A percentile compares a stretch with the other conserved stretches of the same genome.
These are phyloP conservation scores for Panaeolus papilionaceus DNA, from an alignment of 768 basidiomycete genomes.

Conservation along the genomic window DNA sequence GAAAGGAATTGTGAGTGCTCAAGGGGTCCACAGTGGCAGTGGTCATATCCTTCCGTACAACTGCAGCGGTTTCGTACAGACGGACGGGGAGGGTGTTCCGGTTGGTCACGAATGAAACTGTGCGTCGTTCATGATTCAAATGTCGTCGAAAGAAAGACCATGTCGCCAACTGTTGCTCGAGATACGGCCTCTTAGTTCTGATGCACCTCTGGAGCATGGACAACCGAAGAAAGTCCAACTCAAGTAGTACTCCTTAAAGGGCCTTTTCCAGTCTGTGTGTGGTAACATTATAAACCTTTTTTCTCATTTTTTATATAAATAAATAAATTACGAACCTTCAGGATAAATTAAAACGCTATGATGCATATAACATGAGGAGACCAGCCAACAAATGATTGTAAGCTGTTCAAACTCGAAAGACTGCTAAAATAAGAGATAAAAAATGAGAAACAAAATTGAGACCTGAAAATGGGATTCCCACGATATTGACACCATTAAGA, in stretches of 20 bases:
- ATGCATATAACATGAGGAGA: constrained; percentile 24
- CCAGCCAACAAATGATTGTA: not conserved
- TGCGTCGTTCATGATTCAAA: constrained; percentile 18
- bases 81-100: not conserved
- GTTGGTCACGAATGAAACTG: constrained; percentile 12
- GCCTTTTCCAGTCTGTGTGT: constrained; percentile 7
- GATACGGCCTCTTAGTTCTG: constrained; percentile 58
- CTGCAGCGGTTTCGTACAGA: constrained; percentile 4
- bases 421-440: not conserved
- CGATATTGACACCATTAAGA: not conserved
- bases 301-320: not conserved
- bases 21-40: not conserved
- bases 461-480: not conserved
- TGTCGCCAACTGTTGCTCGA: constrained; percentile 43
- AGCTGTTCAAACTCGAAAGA: constrained; percentile 18
- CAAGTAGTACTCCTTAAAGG: constrained; percentile 12
- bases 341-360: constrained; percentile 13
- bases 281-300: not conserved
- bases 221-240: constrained; percentile 50
- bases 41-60: not conserved
- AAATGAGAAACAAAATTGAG: not conserved
- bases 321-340: constrained; percentile 21
- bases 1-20: not conserved
- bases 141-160: constrained; percentile 24
- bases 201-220: constrained; percentile 77